Evolutionary conservation across 2,329 filamentous ascomycete genomes (phyloP), one percentile per base, ranked within the genome.

Genomic region (Westerdykella ornata): DNA sequence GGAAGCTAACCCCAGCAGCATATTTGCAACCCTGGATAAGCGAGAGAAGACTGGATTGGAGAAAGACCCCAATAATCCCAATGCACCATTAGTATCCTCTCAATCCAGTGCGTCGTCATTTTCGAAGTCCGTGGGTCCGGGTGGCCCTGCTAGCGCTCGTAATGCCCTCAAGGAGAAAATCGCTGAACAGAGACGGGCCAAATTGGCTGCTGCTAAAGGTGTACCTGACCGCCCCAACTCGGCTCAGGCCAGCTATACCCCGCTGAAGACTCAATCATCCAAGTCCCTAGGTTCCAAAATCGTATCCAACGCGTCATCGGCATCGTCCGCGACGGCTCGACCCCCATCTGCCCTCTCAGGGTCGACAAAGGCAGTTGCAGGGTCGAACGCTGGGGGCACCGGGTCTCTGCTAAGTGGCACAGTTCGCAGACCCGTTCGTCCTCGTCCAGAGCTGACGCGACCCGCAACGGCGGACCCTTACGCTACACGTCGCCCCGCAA

Each of bases 31-130:
- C 12, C 74, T 97, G 11, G 89, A 96, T 45, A 62, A 77, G 6
- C 88, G 88, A 65, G 84, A 88, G 3, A 85, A 86, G 60, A 82
- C 80, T 41, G 73, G 90, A 22, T 72, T 98, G 14, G 83, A 89
- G 52, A 94, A 88, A 54, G 86, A 95, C 52, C 74, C 85, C 1
- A 77, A 81, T 57, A 97, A 97, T 55, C 86, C 86, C 7, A 85
- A 87, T 59, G 63, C 68, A 13, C 62, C 64, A 8, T 46, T 78
- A 75, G 5, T 74, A 18, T 54, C 65, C 8, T 69, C 66, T 3
- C 78, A 48, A 75, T 76, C 57, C 73, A 78, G 67, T 41, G 44
- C 50, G 15, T 38, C 59, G 1, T 55, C 57, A 1, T 65, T 66
- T 42, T 66, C 63, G 4, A 75, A 75, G 26, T 66, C 68, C 22